phyloP scores from a whole-genome alignment of 305 asterid genomes.

The Rubia tinctorum region DNA sequence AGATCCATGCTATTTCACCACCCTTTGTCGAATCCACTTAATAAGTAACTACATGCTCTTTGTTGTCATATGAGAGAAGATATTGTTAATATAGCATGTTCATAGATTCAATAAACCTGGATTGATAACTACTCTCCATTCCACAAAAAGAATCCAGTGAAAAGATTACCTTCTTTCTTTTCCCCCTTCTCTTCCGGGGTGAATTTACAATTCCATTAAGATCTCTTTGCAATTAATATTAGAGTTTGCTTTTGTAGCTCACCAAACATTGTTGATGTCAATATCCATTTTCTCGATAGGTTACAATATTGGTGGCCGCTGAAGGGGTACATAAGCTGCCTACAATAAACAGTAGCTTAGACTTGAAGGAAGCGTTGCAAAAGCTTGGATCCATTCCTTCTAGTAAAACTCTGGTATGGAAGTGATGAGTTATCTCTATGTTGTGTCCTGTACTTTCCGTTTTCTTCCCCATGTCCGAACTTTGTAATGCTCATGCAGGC shows the following conservation, averaged over 20 bases:
- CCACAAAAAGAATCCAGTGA: background rate
- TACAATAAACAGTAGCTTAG: conserved; percentile 58
- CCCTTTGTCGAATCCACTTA: background rate
- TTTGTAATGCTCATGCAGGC: conserved; percentile 44
- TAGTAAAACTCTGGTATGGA: conserved; percentile 48
- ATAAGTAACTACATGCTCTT: background rate
- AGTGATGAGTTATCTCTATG: background rate
- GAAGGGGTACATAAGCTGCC: conserved; percentile 74
- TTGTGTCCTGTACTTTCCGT: background rate
- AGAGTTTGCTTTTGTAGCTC: background rate
- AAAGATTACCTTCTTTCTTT: background rate
- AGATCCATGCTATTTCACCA: background rate
- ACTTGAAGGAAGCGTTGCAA: conserved; percentile 55
- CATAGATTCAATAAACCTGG: background rate
- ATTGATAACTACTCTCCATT: background rate
- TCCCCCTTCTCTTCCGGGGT: background rate
- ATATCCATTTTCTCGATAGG: conserved; percentile 28
- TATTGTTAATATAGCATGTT: background rate
- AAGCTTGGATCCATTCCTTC: conserved; percentile 36
- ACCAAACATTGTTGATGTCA: background rate
- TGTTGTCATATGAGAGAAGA: background rate
- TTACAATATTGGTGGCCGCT: conserved; percentile 91
- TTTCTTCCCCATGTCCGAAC: background rate
- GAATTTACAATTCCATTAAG: background rate
- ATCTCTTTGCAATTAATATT: background rate